phyloP scores from a whole-genome alignment of 2,329 filamentous ascomycete species.

The Herpotrichia juniperi region DNA sequence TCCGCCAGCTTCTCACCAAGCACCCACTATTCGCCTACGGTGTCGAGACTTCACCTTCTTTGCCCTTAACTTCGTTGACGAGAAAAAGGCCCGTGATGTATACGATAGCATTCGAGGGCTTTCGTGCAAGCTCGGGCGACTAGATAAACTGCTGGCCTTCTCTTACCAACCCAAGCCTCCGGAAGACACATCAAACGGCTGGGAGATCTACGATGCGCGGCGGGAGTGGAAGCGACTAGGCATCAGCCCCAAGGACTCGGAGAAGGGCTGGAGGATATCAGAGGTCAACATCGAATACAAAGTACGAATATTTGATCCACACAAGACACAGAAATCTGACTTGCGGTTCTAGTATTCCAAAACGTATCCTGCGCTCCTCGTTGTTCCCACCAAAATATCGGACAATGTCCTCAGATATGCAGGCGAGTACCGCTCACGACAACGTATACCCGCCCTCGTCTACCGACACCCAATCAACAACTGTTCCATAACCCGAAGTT shows the following conservation, averaged over 20 bases:
- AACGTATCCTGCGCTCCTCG: slow-evolving; percentile 85
- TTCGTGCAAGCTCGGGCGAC: slow-evolving; percentile 79
- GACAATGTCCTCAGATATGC: slow-evolving; percentile 97
- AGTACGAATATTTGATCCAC: slow-evolving; percentile 42
- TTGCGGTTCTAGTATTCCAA: slow-evolving; percentile 70
- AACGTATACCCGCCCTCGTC: slow-evolving; percentile 85
- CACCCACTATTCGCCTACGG: slow-evolving; percentile 83
- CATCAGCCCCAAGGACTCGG: slow-evolving; percentile 78
- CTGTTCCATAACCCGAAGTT: slow-evolving; percentile 93
- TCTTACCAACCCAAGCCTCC: slow-evolving; percentile 75
- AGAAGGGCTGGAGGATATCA: slow-evolving; percentile 87
- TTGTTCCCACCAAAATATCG: slow-evolving; percentile 88
- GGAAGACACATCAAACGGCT: slow-evolving; percentile 78
- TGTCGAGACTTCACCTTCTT: slow-evolving; percentile 95
- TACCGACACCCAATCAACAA: slow-evolving; percentile 98
- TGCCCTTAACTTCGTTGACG: slow-evolving; percentile 83
- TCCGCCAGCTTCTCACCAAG: slow-evolving; percentile 70
- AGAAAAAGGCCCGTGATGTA: slow-evolving; percentile 77
- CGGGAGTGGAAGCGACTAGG: slow-evolving; percentile 88
- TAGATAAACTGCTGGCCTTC: slow-evolving; percentile 93
- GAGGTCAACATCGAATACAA: slow-evolving; percentile 87
- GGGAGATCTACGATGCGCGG: slow-evolving; percentile 83
- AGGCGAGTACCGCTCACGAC: slow-evolving; percentile 83
- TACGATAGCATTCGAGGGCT: slow-evolving; percentile 84
- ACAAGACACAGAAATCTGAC: slow-evolving; percentile 16